phyloP scores from a whole-genome alignment of 768 basidiomycete genomes.

The Naematelia aurantialba region DNA sequence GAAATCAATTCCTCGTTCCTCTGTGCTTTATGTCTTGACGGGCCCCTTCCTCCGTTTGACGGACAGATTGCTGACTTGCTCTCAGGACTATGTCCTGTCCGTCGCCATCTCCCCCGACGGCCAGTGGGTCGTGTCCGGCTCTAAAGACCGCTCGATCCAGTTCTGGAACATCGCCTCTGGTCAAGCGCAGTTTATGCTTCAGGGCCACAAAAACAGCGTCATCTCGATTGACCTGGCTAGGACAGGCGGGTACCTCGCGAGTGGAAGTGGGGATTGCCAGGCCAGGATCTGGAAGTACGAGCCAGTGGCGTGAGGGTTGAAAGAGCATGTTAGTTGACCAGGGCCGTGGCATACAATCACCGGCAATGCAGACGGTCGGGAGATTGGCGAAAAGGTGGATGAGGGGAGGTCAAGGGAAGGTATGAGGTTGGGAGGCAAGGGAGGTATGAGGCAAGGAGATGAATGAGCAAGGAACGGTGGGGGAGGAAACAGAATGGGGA shows the following conservation, averaged over 20 bases:
- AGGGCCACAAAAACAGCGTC: constrained; percentile 70
- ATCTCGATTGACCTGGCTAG: constrained; percentile 70
- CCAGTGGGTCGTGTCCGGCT: constrained; percentile 90
- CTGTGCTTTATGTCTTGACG: not conserved
- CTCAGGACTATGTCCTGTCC: constrained; percentile 67
- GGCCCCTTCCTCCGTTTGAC: not conserved
- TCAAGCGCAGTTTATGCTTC: constrained; percentile 87
- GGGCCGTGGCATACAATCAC: too few species aligned
- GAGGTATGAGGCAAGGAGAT: too few species aligned
- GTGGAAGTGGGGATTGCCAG: constrained; percentile 68
- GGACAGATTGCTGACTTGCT: not conserved
- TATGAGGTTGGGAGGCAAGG: too few species aligned
- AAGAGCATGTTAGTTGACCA: too few species aligned
- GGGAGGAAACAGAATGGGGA: too few species aligned
- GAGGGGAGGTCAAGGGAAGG: too few species aligned
- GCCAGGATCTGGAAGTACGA: constrained; percentile 62
- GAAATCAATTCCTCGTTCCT: not conserved
- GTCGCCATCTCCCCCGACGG: constrained; percentile 85
- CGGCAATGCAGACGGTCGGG: too few species aligned
- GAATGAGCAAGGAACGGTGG: too few species aligned
- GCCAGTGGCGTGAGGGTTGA: constrained; percentile 5
- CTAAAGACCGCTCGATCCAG: constrained; percentile 85
- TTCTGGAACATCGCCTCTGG: constrained; percentile 75
- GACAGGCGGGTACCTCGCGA: constrained; percentile 62
- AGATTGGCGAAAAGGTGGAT: too few species aligned